These are phyloP conservation scores for Alternaria longipes DNA, from an alignment of 2,329 filamentous ascomycete genomes.

Conservation along the genomic window DNA sequence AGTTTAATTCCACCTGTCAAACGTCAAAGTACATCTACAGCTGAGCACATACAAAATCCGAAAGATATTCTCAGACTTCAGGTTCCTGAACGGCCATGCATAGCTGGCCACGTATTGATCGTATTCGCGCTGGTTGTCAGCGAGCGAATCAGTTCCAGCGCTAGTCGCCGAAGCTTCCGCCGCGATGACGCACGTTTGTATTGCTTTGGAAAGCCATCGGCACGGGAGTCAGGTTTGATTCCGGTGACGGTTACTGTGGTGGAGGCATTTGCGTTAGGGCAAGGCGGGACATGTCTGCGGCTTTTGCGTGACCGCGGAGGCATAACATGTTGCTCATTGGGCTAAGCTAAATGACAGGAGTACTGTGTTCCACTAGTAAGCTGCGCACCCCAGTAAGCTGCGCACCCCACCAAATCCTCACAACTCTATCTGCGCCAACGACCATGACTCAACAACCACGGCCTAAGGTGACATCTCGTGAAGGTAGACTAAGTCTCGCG, in stretches of 20 bases:
- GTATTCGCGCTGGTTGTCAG: not conserved
- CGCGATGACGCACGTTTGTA: constrained; percentile 11
- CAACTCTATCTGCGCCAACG: too few species aligned
- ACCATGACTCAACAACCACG: too few species aligned
- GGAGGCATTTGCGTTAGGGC: constrained; percentile 5
- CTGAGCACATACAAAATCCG: not conserved
- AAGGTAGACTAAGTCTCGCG: too few species aligned
- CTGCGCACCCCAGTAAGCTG: too few species aligned
- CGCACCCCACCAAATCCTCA: too few species aligned
- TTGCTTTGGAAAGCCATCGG: constrained; percentile 4
- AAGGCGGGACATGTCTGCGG: not conserved
- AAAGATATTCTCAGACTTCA: not conserved
- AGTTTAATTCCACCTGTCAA: constrained; percentile 4
- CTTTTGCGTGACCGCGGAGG: constrained; percentile 8
- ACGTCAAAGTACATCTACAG: not conserved
- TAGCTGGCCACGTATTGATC: not conserved
- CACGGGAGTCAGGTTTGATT: constrained; percentile 2
- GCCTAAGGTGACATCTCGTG: too few species aligned
- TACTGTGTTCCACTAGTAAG: too few species aligned
- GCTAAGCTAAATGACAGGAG: constrained; percentile 7
- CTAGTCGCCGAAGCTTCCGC: constrained; percentile 13
- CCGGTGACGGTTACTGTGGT: constrained; percentile 5
- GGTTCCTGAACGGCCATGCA: not conserved
- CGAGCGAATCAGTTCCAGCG: not conserved
- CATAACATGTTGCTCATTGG: constrained; percentile 6